Conservation (phyloP, 805 yeast genomes). For the Scheffersomyces amazonensis region DNA sequence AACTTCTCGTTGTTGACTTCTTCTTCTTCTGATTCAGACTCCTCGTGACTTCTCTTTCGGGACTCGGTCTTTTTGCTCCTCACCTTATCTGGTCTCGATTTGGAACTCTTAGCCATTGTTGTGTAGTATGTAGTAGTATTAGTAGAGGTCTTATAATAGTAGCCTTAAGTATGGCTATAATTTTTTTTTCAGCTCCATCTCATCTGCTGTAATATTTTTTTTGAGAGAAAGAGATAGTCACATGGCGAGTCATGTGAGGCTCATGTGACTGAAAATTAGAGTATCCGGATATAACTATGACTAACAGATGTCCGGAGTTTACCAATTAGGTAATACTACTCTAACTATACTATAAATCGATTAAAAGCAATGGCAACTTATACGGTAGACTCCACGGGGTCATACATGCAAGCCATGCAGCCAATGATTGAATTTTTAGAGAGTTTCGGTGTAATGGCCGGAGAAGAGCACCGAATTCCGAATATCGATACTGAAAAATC, state of each 20-base stretch:
- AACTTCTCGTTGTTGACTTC: conserved; percentile 39
- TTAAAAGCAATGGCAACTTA: conserved; percentile 41
- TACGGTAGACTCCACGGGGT: conserved; percentile 61
- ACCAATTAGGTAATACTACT: no score
- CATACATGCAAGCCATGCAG: conserved; percentile 78
- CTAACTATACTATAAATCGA: no score
- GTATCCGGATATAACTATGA: no score
- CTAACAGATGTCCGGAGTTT: no score
- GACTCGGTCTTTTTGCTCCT: not conserved
- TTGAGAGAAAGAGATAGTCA: no score
- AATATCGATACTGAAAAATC: conserved; percentile 32
- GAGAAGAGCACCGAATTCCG: conserved; percentile 4
- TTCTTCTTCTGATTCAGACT: conserved; percentile 22
- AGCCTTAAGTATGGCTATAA: no score
- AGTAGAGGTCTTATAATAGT: no score
- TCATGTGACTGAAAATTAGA: no score
- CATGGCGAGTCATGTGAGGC: no score
- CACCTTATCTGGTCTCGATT: not conserved
- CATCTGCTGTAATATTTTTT: no score
- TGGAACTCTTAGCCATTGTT: not conserved
- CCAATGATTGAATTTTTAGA: conserved; percentile 55
- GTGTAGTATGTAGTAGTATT: no score
- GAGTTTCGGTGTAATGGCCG: conserved; percentile 12
- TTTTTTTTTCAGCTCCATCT: no score
- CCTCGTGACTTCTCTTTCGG: conserved; percentile 17